A percentile compares a stretch with the other conserved stretches of the same genome.
These are phyloP conservation scores for Penicillium ochrochloron DNA, from an alignment of 495 filamentous ascomycete genomes.

Conservation along the genomic window DNA sequence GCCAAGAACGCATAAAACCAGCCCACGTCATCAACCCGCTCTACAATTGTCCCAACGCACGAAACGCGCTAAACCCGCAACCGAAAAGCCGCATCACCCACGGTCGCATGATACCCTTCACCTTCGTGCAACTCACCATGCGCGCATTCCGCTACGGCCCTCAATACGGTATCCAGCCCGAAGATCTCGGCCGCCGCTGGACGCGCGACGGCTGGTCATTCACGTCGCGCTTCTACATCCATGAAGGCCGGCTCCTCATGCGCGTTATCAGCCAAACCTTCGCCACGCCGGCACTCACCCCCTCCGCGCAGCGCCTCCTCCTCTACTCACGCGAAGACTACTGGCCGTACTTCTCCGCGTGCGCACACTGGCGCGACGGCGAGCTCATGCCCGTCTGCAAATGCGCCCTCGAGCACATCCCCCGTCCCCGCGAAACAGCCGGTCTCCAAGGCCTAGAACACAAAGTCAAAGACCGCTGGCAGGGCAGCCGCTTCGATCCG, in stretches of 20 bases:
- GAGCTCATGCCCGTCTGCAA: constrained; percentile 61
- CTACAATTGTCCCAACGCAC: constrained; percentile 53
- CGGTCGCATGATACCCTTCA: constrained; percentile 55
- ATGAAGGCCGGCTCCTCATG: constrained; percentile 57
- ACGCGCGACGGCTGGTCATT: constrained; percentile 55
- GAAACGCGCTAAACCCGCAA: constrained; percentile 43
- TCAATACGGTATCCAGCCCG: constrained; percentile 48
- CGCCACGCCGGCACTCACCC: constrained; percentile 47
- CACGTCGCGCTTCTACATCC: constrained; percentile 52
- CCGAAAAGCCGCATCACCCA: constrained; percentile 57
- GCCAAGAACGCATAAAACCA: constrained; percentile 54
- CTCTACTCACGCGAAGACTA: constrained; percentile 63
- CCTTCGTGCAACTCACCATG: constrained; percentile 58
- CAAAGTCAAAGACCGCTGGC: constrained; percentile 42
- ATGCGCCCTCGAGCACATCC: constrained; percentile 62
- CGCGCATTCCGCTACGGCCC: constrained; percentile 47
- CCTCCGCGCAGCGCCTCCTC: constrained; percentile 52
- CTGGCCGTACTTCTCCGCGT: constrained; percentile 62
- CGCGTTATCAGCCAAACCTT: constrained; percentile 53
- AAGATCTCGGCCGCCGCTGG: constrained; percentile 54
- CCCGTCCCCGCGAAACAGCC: constrained; percentile 41
- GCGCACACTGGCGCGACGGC: constrained; percentile 64
- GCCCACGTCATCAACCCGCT: constrained; percentile 55
- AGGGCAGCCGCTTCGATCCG: constrained; percentile 43
- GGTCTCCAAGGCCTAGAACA: constrained; percentile 47